phyloP scores from a whole-genome alignment of 1,284 basidiomycete species.

The Microbotryum violaceum region DNA sequence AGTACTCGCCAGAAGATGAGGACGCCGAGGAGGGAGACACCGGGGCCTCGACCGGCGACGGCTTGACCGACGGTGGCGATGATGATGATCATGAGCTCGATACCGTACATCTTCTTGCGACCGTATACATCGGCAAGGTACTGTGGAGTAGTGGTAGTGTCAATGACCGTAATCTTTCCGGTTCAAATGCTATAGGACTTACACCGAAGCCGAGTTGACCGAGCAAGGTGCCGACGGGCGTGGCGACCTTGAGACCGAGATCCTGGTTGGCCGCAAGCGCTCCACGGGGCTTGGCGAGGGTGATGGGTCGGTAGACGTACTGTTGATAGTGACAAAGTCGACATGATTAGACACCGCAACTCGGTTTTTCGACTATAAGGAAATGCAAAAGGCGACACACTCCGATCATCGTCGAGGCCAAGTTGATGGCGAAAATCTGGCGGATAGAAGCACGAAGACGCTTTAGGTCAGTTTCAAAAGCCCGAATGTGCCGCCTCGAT shows the following conservation, averaged over 20 bases:
- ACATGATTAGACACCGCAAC: no score
- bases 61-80: constrained; percentile 47
- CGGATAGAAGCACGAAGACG: no score
- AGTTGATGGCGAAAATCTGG: constrained; percentile 70
- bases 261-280: constrained; percentile 54
- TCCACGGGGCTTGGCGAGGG: constrained; percentile 29
- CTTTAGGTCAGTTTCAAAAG: no score
- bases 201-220: constrained; percentile 28
- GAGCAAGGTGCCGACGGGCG: constrained; percentile 46
- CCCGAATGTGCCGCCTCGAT: no score
- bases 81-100: constrained; percentile 63
- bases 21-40: constrained; percentile 61
- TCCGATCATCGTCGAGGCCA: constrained; percentile 65
- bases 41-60: constrained; percentile 50
- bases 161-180: no score
- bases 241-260: constrained; percentile 61
- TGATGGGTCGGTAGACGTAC: constrained; percentile 60
- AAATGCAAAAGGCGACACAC: no score
- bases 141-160: no score
- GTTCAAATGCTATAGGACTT: no score
- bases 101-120: constrained; percentile 60
- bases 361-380: no score
- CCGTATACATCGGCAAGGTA: constrained; percentile 62
- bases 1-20: constrained; percentile 63
- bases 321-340: no score